These are phyloP conservation scores for Trichoderma lentiforme DNA, from an alignment of 2,329 filamentous ascomycete genomes.

Conservation along the genomic window DNA sequence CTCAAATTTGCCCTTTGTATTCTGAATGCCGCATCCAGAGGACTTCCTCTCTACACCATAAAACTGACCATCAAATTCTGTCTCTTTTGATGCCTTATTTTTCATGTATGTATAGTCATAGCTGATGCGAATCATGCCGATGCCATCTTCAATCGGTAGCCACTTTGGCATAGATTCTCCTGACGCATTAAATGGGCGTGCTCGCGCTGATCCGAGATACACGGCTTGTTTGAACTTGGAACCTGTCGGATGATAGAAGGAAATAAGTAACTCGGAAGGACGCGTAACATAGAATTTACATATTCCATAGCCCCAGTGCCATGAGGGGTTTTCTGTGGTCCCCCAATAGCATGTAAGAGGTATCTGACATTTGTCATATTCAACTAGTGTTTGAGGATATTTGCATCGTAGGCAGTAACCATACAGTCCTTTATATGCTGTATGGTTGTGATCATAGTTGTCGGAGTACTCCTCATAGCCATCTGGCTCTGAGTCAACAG, in stretches of 20 bases:
- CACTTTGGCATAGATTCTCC: neutral
- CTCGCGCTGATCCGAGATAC: neutral
- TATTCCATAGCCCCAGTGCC: neutral
- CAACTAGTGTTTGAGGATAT: neutral
- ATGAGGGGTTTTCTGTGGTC: neutral
- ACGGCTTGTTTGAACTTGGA: neutral
- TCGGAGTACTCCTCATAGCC: neutral
- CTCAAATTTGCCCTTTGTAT: neutral
- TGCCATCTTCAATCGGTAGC: neutral
- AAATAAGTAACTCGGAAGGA: neutral
- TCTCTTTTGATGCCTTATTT: neutral
- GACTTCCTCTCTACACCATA: neutral
- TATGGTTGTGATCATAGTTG: neutral
- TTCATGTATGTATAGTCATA: neutral
- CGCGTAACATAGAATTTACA: neutral
- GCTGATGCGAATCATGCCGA: neutral
- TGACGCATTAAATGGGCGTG: neutral
- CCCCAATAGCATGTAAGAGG: neutral
- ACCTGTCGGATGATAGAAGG: neutral
- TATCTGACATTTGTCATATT: neutral
- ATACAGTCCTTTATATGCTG: too few relatives aligned
- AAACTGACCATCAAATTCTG: neutral
- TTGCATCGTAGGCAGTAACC: neutral
- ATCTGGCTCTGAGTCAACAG: neutral
- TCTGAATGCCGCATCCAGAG: neutral